These are phyloP conservation scores for Phallus indusiatus DNA, from an alignment of 768 basidiomycete genomes.

Conservation along the genomic window DNA sequence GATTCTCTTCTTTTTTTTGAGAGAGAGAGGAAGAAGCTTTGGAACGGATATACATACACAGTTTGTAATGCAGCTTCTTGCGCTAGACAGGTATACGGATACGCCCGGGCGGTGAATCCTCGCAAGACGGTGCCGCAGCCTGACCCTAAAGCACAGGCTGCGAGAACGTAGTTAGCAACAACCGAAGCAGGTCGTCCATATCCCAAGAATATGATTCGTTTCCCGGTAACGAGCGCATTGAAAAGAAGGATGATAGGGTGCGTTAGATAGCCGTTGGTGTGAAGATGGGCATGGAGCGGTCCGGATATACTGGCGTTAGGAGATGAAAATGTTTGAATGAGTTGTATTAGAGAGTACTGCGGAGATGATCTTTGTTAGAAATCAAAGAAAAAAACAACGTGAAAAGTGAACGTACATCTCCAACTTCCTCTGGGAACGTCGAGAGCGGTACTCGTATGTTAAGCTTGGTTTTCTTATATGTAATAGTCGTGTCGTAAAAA, in stretches of 20 bases:
- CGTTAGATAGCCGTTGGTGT: constrained; percentile 82
- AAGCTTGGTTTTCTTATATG: constrained; percentile 72
- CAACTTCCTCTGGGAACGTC: constrained; percentile 91
- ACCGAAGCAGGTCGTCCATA: constrained; percentile 83
- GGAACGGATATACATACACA: constrained; percentile 45
- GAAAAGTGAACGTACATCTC: constrained; percentile 59
- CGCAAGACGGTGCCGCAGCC: constrained; percentile 79
- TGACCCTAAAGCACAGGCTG: constrained; percentile 87
- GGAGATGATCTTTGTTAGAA: neutral
- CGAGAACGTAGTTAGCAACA: constrained; percentile 85
- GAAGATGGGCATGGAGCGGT: constrained; percentile 83
- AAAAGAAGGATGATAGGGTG: constrained; percentile 93
- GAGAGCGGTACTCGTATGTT: constrained; percentile 88
- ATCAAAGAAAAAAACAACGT: neutral
- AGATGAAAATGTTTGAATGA: constrained; percentile 76
- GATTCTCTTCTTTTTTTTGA: no score
- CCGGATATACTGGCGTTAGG: constrained; percentile 51
- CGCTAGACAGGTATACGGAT: constrained; percentile 89
- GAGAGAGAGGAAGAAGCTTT: no score
- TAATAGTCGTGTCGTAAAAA: constrained; percentile 80
- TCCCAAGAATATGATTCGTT: constrained; percentile 93
- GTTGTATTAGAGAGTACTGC: constrained; percentile 86
- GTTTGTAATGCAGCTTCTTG: constrained; percentile 86
- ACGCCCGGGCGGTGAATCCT: constrained; percentile 85
- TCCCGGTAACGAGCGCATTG: constrained; percentile 91